Evolutionary conservation across 1,139 yeast species (phyloP), one percentile per base, ranked within the genome.

Genomic region (Arxiozyma slooffiae): DNA sequence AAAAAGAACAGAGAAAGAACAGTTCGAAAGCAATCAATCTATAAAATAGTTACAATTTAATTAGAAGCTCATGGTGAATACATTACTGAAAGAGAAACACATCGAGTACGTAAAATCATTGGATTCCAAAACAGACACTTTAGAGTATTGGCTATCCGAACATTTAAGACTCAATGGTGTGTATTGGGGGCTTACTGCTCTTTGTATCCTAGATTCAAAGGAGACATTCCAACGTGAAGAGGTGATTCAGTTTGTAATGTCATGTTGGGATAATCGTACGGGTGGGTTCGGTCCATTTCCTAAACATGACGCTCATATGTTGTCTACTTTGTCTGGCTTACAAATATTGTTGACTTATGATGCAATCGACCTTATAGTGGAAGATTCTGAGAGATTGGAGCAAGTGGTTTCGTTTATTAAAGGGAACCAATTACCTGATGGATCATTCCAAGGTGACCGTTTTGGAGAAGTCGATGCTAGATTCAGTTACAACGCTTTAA

Each of bases 241-340:
- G 7, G 81, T 92, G 18, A 69, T 86, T 4, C 70, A 72, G 17
- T 94, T 81, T 64, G 85, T 92, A 6, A 56, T 79, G 60, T 71
- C 77, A 18, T 90, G 98, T 63, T 81, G 79, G 68, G 84, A 81
- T 55, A 63, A 58, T 0, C 66, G 58, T 52, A 61, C 66, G 47
- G 96, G 97, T 11, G 97, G 96, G 1, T 92, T 90, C 71, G 96
- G 95, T 0, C 84, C 97, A 0, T 86, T 82, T 55, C 95, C 96
- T 0, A 71, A 77, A 23, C 97, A 92, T 61, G 98, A 94, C 64
- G 83, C 94, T 0, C 98, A 92, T 64, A 67, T 92, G n/a, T 72
- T 88, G 24, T 81, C 89, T 11, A 94, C 99, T 0, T 70, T 92
- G 18, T 86, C 94, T 1, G 98, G 92, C 0, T 65, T 92, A 2